Percentiles rank a stretch among this genome's conserved stretches.
Conservation (phyloP, 2,329 filamentous ascomycete species). For the Clarireedia monteithiana region DNA sequence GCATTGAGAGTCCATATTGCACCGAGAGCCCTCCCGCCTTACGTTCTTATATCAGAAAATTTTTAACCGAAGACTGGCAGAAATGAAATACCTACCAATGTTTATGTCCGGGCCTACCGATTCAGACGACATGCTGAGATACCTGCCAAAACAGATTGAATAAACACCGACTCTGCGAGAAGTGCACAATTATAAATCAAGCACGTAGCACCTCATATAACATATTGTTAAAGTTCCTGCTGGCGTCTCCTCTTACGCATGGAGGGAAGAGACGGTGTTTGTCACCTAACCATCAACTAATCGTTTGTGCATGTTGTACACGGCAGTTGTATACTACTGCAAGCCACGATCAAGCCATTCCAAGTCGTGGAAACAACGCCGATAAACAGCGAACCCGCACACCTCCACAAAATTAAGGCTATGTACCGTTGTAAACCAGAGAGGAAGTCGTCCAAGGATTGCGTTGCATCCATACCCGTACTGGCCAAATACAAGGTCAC, state of each 20-base stretch:
- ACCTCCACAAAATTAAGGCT: neutral
- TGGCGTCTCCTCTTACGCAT: too few relatives aligned
- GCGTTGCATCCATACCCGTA: too few relatives aligned
- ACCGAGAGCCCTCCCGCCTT: conserved; percentile 2
- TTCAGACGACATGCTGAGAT: neutral
- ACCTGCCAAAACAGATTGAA: neutral
- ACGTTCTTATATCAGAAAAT: neutral
- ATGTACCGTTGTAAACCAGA: neutral
- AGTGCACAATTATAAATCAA: too few relatives aligned
- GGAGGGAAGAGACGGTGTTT: too few relatives aligned
- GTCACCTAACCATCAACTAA: too few relatives aligned
- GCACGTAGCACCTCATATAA: too few relatives aligned
- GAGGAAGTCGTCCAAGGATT: too few relatives aligned
- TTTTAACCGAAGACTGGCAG: neutral
- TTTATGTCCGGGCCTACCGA: conserved; percentile 1
- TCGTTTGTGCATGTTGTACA: too few relatives aligned
- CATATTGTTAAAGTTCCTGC: too few relatives aligned
- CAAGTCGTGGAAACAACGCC: too few relatives aligned
- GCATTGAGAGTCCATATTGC: conserved; percentile 11
- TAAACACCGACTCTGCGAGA: too few relatives aligned
- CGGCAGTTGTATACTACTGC: neutral
- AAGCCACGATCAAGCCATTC: neutral
- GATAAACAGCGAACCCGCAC: neutral
- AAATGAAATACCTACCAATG: neutral
- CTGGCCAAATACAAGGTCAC: too few relatives aligned